phyloP scores from a whole-genome alignment of 2,329 filamentous ascomycete genomes.

The Xylariaceae sp. region DNA sequence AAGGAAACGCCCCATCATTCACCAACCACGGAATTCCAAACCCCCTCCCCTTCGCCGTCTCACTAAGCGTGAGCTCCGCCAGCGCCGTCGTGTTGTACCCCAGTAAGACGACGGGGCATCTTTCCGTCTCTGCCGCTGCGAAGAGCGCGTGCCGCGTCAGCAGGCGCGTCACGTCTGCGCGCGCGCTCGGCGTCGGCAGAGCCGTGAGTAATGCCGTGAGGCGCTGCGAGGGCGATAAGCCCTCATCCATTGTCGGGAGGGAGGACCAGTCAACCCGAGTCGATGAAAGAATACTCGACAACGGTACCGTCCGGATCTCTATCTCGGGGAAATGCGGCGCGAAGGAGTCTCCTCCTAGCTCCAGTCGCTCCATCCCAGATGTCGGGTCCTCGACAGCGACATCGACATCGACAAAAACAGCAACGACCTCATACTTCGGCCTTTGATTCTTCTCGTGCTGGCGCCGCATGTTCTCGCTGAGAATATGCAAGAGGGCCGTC shows the following conservation, averaged over 20 bases:
- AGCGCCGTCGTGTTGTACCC: slow-evolving; percentile 84
- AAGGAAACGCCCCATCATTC: slow-evolving; percentile 59
- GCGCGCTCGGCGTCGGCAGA: slow-evolving; percentile 69
- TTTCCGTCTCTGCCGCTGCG: slow-evolving; percentile 52
- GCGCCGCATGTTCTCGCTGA: slow-evolving; percentile 63
- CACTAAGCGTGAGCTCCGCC: slow-evolving; percentile 77
- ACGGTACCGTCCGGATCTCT: slow-evolving; percentile 54
- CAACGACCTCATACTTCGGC: slow-evolving; percentile 55
- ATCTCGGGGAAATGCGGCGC: slow-evolving; percentile 58
- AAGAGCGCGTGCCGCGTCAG: slow-evolving; percentile 69
- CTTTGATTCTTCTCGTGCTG: slow-evolving; percentile 57
- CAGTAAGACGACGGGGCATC: slow-evolving; percentile 69
- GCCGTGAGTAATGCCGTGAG: slow-evolving; percentile 53
- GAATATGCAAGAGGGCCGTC: slow-evolving; percentile 66
- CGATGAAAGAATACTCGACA: slow-evolving; percentile 41
- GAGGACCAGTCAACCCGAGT: slow-evolving; percentile 49
- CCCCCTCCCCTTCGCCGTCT: slow-evolving; percentile 87
- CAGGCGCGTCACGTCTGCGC: slow-evolving; percentile 65
- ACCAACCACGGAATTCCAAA: slow-evolving; percentile 77
- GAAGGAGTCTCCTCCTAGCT: not conserved
- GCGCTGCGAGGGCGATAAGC: slow-evolving; percentile 14
- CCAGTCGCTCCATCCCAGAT: no score
- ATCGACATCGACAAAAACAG: slow-evolving; percentile 35
- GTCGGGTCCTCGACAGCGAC: slow-evolving; percentile 1
- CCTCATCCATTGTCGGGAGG: slow-evolving; percentile 31